These are phyloP conservation scores for Ilex paraguariensis DNA, from an alignment of 305 asterid genomes.

Conservation along the genomic window DNA sequence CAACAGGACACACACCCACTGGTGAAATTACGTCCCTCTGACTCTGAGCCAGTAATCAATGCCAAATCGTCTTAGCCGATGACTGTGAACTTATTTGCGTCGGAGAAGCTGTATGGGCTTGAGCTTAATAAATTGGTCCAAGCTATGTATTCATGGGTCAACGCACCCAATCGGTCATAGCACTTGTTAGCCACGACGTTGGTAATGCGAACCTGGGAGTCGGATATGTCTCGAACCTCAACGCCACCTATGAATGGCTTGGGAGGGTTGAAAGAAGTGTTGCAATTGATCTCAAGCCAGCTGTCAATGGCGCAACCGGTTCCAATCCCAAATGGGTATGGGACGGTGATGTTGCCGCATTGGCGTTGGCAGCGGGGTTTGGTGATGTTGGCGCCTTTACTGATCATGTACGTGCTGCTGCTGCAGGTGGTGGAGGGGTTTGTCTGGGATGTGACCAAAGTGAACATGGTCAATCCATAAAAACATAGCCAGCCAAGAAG, in stretches of 20 bases:
- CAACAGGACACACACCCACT: conserved; percentile 45
- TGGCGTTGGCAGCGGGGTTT: conserved; percentile 18
- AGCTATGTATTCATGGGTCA: background rate
- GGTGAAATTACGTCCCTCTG: conserved; percentile 23
- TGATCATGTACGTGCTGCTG: background rate
- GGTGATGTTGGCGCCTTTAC: conserved; percentile 10
- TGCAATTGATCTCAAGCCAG: conserved; percentile 18
- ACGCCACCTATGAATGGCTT: conserved; percentile 5
- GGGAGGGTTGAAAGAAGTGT: conserved; percentile 16
- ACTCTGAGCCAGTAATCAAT: conserved; percentile 19
- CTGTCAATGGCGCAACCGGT: conserved; percentile 8
- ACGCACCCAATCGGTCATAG: conserved; percentile 6
- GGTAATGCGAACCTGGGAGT: conserved; percentile 8
- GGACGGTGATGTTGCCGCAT: conserved; percentile 20
- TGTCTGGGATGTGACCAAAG: background rate
- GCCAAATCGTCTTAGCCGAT: conserved; percentile 53
- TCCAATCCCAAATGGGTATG: conserved; percentile 25
- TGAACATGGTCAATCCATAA: background rate
- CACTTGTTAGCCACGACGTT: conserved; percentile 15
- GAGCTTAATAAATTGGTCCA: background rate
- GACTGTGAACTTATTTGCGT: conserved; percentile 32
- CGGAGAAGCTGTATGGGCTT: conserved; percentile 14
- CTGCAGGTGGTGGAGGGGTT: conserved; percentile 18
- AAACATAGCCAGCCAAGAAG: background rate
- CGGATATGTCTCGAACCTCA: conserved; percentile 9